A percentile compares a stretch with the other conserved stretches of the same genome.
Evolutionary conservation across 345 rosid genomes (phyloP).

Genomic region (Combretum micranthum): DNA sequence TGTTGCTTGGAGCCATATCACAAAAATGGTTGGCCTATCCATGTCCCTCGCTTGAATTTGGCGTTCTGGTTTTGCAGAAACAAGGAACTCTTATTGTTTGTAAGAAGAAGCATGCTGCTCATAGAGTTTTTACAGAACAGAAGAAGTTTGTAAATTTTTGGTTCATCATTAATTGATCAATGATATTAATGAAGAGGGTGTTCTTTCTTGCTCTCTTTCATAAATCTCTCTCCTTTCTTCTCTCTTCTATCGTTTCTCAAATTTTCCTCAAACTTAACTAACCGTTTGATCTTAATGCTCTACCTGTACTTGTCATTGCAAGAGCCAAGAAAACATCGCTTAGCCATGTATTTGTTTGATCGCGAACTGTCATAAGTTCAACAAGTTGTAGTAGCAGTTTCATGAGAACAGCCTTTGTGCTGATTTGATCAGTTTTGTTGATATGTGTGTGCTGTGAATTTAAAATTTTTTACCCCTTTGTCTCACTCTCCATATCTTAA

Average conservation of each 20-base stretch:
- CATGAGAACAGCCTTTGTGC: too few species aligned
- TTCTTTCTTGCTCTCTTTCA: slow-evolving; percentile 13
- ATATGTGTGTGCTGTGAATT: too few species aligned
- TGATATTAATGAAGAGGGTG: slow-evolving; percentile 17
- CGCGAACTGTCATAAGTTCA: too few species aligned
- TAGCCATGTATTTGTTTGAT: too few species aligned
- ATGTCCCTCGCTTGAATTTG: slow-evolving; percentile 29
- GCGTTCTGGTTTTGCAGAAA: slow-evolving; percentile 28
- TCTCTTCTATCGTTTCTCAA: neutral
- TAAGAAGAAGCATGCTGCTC: slow-evolving; percentile 37
- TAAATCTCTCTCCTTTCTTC: neutral
- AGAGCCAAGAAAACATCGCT: too few species aligned
- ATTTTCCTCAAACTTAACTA: too few species aligned
- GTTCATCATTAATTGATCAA: slow-evolving; percentile 21
- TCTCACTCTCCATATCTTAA: too few species aligned
- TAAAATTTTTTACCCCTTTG: too few species aligned
- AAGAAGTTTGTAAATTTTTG: slow-evolving; percentile 29
- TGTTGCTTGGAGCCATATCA: slow-evolving; percentile 28
- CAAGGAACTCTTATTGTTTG: slow-evolving; percentile 32
- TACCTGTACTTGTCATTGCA: too few species aligned
- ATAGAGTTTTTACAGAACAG: slow-evolving; percentile 25
- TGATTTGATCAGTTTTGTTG: too few species aligned
- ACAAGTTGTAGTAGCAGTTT: too few species aligned
- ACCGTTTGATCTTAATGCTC: too few species aligned
- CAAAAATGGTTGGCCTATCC: slow-evolving; percentile 25